Evolutionary conservation across 768 basidiomycete genomes (phyloP).

Genomic region (Calvatia gigantea): DNA sequence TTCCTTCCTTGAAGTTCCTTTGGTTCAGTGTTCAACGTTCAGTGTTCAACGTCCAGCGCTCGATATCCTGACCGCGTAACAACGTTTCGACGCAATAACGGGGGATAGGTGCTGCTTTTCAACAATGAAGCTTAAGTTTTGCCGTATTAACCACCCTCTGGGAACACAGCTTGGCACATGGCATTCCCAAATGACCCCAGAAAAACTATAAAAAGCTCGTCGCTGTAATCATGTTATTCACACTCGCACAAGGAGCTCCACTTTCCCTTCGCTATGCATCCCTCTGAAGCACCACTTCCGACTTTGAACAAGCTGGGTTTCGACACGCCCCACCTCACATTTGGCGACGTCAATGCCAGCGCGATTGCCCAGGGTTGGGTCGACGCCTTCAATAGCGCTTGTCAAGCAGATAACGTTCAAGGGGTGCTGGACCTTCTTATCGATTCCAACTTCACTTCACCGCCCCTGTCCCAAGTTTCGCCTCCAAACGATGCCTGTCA

Average conservation of each 20-base stretch:
- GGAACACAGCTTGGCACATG: not conserved
- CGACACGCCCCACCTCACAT: constrained; percentile 19
- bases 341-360: constrained; percentile 31
- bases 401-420: constrained; percentile 29
- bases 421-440: constrained; percentile 32
- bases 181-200: not conserved
- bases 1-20: not conserved
- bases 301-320: constrained; percentile 26
- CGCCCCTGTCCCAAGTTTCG: constrained; percentile 2
- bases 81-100: too few species aligned
- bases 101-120: not conserved
- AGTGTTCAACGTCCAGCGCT: not conserved
- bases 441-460: constrained; percentile 23
- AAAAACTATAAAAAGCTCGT: not conserved
- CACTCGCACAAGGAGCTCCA: not conserved
- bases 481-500: constrained; percentile 7
- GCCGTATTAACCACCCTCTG: not conserved
- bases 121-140: not conserved
- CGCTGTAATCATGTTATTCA: not conserved
- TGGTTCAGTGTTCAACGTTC: not conserved
- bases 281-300: constrained; percentile 24
- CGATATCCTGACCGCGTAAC: too few species aligned
- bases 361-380: constrained; percentile 40
- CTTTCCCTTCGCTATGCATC: constrained; percentile 11
- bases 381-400: constrained; percentile 28